Percentiles rank a stretch among this genome's conserved stretches.
Evolutionary conservation across 2,329 filamentous ascomycete species (phyloP).

Genomic region (Sclerotinia minor): DNA sequence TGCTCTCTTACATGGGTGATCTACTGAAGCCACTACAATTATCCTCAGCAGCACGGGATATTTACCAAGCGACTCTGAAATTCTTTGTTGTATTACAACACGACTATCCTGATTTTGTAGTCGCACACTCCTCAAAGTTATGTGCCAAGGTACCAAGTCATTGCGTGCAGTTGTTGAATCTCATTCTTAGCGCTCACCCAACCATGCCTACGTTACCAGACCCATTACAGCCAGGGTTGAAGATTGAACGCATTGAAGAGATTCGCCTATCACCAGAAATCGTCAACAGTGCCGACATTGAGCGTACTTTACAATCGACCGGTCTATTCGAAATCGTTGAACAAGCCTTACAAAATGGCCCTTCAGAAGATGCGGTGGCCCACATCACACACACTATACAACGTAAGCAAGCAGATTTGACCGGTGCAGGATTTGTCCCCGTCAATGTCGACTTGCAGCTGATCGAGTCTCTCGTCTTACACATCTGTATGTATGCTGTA

Average conservation of each 20-base stretch:
- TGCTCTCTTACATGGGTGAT: constrained; percentile 74
- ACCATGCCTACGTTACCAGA: constrained; percentile 71
- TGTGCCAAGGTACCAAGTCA: constrained; percentile 79
- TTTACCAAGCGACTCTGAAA: constrained; percentile 82
- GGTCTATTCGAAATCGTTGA: constrained; percentile 62
- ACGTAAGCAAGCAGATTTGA: constrained; percentile 56
- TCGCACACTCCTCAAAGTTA: constrained; percentile 80
- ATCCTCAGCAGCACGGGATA: constrained; percentile 70
- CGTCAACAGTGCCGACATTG: constrained; percentile 62
- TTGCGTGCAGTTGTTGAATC: constrained; percentile 83
- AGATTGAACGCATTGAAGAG: constrained; percentile 75
- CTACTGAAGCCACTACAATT: constrained; percentile 74
- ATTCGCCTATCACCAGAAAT: constrained; percentile 67
- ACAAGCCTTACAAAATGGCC: constrained; percentile 59
- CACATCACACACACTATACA: constrained; percentile 74
- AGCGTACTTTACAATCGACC: constrained; percentile 51
- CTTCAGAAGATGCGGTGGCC: constrained; percentile 71
- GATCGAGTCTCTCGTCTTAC: constrained; percentile 80
- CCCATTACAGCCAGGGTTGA: constrained; percentile 70
- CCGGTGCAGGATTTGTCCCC: constrained; percentile 65
- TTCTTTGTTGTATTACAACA: constrained; percentile 85
- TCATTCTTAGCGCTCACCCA: constrained; percentile 80
- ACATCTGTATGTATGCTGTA: constrained; percentile 74
- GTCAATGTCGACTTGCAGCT: constrained; percentile 69
- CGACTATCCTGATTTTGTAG: constrained; percentile 91